A percentile compares a stretch with the other conserved stretches of the same genome.
phyloP scores from a whole-genome alignment of 495 filamentous ascomycete species.

The Xylaria palmicola region DNA sequence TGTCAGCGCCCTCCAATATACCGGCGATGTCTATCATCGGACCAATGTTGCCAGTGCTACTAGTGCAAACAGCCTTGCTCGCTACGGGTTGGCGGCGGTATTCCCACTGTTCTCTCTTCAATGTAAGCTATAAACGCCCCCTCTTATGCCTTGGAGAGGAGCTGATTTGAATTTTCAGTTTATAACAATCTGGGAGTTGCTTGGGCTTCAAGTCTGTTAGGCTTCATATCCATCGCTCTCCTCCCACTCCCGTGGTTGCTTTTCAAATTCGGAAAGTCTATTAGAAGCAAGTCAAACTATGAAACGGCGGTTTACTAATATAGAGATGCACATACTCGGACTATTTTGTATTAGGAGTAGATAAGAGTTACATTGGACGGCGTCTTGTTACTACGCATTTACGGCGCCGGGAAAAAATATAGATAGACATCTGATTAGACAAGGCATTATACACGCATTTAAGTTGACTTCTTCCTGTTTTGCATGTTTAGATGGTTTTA shows the following conservation, averaged over 20 bases:
- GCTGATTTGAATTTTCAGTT: conserved; percentile 39
- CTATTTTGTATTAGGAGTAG: background rate
- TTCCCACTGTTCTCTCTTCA: conserved; percentile 66
- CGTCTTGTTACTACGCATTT: background rate
- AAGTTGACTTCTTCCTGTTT: no score
- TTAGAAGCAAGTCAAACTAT: conserved; percentile 48
- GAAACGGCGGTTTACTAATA: conserved; percentile 23
- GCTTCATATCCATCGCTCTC: conserved; percentile 56
- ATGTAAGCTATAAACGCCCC: conserved; percentile 42
- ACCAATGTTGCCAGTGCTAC: conserved; percentile 59
- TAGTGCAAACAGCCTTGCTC: conserved; percentile 62
- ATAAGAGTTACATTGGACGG: background rate
- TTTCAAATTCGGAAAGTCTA: conserved; percentile 47
- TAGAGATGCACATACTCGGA: background rate
- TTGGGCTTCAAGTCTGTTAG: conserved; percentile 62
- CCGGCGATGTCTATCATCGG: conserved; percentile 59
- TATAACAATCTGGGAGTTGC: conserved; percentile 54
- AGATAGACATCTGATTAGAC: background rate
- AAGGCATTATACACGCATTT: no score
- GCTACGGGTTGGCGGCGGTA: conserved; percentile 60
- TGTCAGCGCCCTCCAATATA: conserved; percentile 50
- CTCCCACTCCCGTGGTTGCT: conserved; percentile 60
- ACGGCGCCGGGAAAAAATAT: background rate
- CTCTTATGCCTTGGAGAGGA: background rate
- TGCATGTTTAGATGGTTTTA: no score